phyloP scores from a whole-genome alignment of 2,329 filamentous ascomycete species.

The Neonectria coccinea region DNA sequence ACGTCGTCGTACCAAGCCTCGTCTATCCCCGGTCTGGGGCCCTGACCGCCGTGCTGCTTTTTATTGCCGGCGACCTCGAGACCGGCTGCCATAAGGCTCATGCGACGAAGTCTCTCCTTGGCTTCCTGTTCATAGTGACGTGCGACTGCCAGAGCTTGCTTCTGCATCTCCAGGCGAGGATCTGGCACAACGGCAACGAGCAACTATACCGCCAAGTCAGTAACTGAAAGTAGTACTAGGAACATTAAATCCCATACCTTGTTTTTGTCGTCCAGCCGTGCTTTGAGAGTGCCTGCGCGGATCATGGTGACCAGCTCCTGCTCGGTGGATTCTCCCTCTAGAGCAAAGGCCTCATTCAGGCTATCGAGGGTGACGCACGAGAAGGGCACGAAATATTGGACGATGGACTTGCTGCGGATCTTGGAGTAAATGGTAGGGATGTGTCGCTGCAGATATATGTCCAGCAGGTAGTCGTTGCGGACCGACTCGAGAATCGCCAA shows the following conservation, averaged over 20 bases:
- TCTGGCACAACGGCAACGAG: slow-evolving; percentile 79
- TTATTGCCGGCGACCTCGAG: slow-evolving; percentile 69
- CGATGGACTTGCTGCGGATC: slow-evolving; percentile 91
- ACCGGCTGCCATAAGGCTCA: slow-evolving; percentile 80
- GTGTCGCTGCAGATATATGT: slow-evolving; percentile 84
- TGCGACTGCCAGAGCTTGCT: slow-evolving; percentile 74
- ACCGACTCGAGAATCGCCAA: slow-evolving; percentile 85
- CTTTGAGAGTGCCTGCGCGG: slow-evolving; percentile 75
- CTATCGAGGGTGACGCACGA: slow-evolving; percentile 85
- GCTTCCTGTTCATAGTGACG: slow-evolving; percentile 80
- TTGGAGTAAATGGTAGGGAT: slow-evolving; percentile 75
- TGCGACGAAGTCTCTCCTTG: slow-evolving; percentile 79
- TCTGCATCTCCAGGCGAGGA: slow-evolving; percentile 76
- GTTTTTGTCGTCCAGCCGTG: slow-evolving; percentile 87
- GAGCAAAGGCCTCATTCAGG: slow-evolving; percentile 81
- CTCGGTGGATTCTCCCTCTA: slow-evolving; percentile 72
- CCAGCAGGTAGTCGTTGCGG: slow-evolving; percentile 87
- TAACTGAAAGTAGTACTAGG: neutral
- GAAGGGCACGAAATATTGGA: slow-evolving; percentile 92
- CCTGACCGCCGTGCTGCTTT: slow-evolving; percentile 32
- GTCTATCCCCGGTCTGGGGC: slow-evolving; percentile 36
- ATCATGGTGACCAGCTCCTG: slow-evolving; percentile 85
- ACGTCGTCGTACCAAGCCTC: slow-evolving; percentile 53
- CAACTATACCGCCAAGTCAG: slow-evolving; percentile 59
- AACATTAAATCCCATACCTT: slow-evolving; percentile 59